These are phyloP conservation scores for Gaultheria prostrata DNA, from an alignment of 148 eudicot species.

Conservation along the genomic window DNA sequence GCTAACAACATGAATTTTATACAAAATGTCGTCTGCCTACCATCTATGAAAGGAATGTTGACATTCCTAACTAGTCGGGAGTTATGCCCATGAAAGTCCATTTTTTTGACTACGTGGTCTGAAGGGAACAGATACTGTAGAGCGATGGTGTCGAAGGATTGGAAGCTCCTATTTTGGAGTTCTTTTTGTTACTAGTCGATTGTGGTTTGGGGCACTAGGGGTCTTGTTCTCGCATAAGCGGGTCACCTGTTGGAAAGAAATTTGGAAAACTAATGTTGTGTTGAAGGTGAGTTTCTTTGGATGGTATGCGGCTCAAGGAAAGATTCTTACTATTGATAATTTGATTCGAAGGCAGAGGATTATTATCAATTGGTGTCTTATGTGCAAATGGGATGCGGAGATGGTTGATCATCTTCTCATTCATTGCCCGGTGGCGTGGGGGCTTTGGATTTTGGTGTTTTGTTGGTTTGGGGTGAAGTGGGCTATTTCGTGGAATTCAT, in stretches of 20 bases:
- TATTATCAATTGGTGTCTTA: too few relatives aligned
- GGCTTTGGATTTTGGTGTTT: too few relatives aligned
- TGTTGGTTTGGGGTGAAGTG: too few relatives aligned
- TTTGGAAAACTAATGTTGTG: too few relatives aligned
- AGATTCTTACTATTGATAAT: too few relatives aligned
- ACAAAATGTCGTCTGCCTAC: neutral
- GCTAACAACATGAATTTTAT: neutral
- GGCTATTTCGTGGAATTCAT: too few relatives aligned
- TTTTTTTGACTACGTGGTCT: neutral
- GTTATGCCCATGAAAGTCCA: conserved; percentile 2
- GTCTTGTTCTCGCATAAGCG: neutral
- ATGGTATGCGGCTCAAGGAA: too few relatives aligned
- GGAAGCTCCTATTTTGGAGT: neutral
- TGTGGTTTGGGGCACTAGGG: neutral
- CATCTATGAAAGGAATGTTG: neutral
- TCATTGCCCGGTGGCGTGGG: too few relatives aligned
- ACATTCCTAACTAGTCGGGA: neutral
- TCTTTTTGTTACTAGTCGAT: neutral
- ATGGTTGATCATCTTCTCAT: too few relatives aligned
- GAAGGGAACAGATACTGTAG: neutral
- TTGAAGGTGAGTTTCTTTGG: too few relatives aligned
- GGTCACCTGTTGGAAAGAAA: neutral
- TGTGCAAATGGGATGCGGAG: too few relatives aligned
- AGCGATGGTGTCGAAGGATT: neutral
- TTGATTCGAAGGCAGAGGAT: too few relatives aligned